Evolutionary conservation across 805 yeast genomes (phyloP), one percentile per base, ranked within the genome.

Genomic region (Wickerhamomyces bovis): DNA sequence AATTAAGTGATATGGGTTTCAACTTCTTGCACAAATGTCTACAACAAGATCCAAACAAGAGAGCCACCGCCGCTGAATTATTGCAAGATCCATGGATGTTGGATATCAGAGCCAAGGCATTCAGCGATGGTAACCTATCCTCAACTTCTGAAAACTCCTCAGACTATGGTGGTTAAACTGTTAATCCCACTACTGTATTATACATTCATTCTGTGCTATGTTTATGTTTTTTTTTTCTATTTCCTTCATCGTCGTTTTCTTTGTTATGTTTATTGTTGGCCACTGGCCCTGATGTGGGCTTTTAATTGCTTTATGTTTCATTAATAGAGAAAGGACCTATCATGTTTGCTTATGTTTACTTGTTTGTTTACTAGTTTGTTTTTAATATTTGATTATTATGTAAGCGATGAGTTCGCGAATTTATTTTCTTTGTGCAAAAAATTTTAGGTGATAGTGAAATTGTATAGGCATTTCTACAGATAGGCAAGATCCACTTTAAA

Each of bases 41-140:
- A 53, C 86, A 85, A 50, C 86, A 84, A 49, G 89, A 89, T 62
- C 96, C 98, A 1, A 72, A 72, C 40, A 78, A 78, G 63, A 77
- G 99, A 53, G 81, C 88, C 2, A 74, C 86, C 25, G 97, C 99
- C 0, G 83, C 81, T 43, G 97, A 89, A 56, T 71, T 94, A 43
- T 68, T 92, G 53, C 77, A 77, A 52, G 96, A 90, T 62, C 96
- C 96, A 4, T 90, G 97, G 97, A 83, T 89, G 45, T 76, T 77
- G 40, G 78, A 80, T 33, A 85, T 85, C 46, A 67, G 90, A 54
- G 77, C 78, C 50, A 75, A 79, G 45, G 90, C 90, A 0, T 85
- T 85, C 60, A 85, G 76, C 41, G 72, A 71, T 23, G 59, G 66
- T 19, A 45, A 54, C 8, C 52, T 56, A 6, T 55, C 62, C 3